Evolutionary conservation across 768 basidiomycete species (phyloP), one percentile per base, ranked within the genome.

Genomic region (Lactarius quietus): DNA sequence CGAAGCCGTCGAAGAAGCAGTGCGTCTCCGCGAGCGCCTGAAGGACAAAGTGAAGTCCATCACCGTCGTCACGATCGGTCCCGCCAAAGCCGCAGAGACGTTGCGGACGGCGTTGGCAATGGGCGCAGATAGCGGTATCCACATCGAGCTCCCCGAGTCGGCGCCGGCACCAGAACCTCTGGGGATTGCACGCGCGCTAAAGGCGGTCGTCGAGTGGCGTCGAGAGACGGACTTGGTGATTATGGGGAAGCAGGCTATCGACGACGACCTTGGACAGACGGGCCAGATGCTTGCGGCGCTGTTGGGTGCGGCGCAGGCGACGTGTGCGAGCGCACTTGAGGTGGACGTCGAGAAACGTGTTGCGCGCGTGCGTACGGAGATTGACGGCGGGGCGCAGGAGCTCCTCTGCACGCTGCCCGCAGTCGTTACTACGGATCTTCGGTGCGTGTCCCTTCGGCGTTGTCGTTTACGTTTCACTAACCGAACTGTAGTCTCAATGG

Each of bases 241-340:
- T 61, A 82, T 98, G 78, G 97, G 97, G 3, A 99, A 99, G 78
- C 97, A 99, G 76, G 89, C 96, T 17, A 99, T 99, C 70, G 97
- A 99, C 78, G 95, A 96, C 71, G 97, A 99, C 74, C 83, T 92
- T 7, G 92, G 93, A 6, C 89, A 95, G 79, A 98, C 96, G 15
- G 96, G 96, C 0, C 95, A 97, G 75, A 98, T 98, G 93, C 83
- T 98, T 31, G 95, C 95, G 20, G 96, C 94, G 1, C 78, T 98
- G 72, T 76, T 98, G 71, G 87, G 86, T 20, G 97, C 95, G 91
- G 84, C 89, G 12, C 96, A 98, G 78, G 97, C 93, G 48, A 95
- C 93, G 68, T 98, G 93, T 75, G 97, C 95, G 59, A 94, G 92
- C 76, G 91, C 91, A 76, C 77, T 96, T 8, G 87, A 87, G 9